Percentiles rank a stretch among this genome's conserved stretches.
These are phyloP conservation scores for Colletotrichum kahawae DNA, from an alignment of 2,329 filamentous ascomycete species.

Conservation along the genomic window DNA sequence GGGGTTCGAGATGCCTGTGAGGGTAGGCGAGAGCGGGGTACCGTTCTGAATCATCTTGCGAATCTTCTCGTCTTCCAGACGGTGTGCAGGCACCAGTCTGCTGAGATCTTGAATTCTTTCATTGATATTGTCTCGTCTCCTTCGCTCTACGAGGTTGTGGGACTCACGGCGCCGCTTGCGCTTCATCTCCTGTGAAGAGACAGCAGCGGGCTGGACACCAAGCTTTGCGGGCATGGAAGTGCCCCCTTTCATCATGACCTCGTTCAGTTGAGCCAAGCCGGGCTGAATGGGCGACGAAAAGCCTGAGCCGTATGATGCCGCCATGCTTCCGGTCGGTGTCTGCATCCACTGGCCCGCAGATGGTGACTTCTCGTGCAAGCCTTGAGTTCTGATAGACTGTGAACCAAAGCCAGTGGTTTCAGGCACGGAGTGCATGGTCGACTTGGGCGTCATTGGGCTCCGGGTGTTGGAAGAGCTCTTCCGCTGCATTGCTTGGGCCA, in stretches of 20 bases:
- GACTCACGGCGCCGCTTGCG: constrained; percentile 89
- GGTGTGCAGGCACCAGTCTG: constrained; percentile 87
- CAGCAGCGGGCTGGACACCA: constrained; percentile 52
- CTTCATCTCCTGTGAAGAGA: constrained; percentile 92
- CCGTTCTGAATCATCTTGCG: constrained; percentile 94
- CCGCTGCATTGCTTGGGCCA: constrained; percentile 70
- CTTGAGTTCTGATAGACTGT: constrained; percentile 76
- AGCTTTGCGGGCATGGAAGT: constrained; percentile 92
- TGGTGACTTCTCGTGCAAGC: constrained; percentile 79
- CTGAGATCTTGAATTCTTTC: constrained; percentile 97
- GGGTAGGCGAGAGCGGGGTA: constrained; percentile 83
- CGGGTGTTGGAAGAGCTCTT: constrained; percentile 78
- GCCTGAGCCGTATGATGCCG: constrained; percentile 87
- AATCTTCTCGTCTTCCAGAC: constrained; percentile 95
- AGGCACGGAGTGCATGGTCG: constrained; percentile 75
- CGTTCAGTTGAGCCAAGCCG: constrained; percentile 79
- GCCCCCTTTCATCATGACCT: constrained; percentile 86
- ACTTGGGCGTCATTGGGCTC: constrained; percentile 86
- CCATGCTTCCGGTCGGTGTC: constrained; percentile 77
- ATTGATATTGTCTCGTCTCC: constrained; percentile 97
- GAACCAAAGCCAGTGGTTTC: constrained; percentile 76
- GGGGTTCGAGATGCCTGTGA: constrained; percentile 73
- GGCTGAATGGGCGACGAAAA: constrained; percentile 82
- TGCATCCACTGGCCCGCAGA: constrained; percentile 86
- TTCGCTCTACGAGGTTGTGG: constrained; percentile 94